phyloP scores from a whole-genome alignment of 2,329 filamentous ascomycete genomes.

The Pseudogymnoascus sp. region DNA sequence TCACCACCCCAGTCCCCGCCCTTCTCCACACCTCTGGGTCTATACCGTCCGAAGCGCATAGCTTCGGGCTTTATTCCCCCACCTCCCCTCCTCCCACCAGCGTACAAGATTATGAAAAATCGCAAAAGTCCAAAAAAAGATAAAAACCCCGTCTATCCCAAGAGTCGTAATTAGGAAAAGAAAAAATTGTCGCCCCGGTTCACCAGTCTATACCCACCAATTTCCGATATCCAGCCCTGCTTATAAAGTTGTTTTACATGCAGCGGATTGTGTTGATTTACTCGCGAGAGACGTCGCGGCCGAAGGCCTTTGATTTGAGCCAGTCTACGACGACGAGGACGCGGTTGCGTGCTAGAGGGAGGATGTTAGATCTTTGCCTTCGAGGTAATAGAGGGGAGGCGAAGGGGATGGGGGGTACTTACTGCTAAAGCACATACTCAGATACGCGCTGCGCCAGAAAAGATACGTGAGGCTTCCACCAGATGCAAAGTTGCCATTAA shows the following conservation, averaged over 20 bases:
- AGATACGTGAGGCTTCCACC: slow-evolving; percentile 92
- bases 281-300: slow-evolving; percentile 85
- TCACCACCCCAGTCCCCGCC: not conserved
- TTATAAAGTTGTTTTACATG: not conserved
- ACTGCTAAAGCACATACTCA: slow-evolving; percentile 99
- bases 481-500: slow-evolving; percentile 90
- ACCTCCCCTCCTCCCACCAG: not conserved
- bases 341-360: slow-evolving; percentile 72
- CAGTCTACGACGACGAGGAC: slow-evolving; percentile 89
- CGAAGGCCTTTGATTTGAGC: slow-evolving; percentile 94
- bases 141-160: slow-evolving; percentile 4
- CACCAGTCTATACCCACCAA: not conserved
- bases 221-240: slow-evolving; percentile 8
- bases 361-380: slow-evolving; percentile 17
- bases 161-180: slow-evolving; percentile 5
- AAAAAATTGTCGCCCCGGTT: not conserved
- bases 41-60: too few species aligned
- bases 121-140: not conserved
- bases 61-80: not conserved
- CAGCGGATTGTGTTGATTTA: slow-evolving; percentile 32
- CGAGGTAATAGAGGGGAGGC: not conserved
- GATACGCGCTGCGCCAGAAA: slow-evolving; percentile 96
- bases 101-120: not conserved
- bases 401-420: slow-evolving; percentile 39
- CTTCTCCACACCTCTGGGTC: not conserved